Percentiles rank a stretch among this genome's conserved stretches.
These are phyloP conservation scores for Thecaphora thlaspeos DNA, from an alignment of 1,284 basidiomycete species.

Conservation along the genomic window DNA sequence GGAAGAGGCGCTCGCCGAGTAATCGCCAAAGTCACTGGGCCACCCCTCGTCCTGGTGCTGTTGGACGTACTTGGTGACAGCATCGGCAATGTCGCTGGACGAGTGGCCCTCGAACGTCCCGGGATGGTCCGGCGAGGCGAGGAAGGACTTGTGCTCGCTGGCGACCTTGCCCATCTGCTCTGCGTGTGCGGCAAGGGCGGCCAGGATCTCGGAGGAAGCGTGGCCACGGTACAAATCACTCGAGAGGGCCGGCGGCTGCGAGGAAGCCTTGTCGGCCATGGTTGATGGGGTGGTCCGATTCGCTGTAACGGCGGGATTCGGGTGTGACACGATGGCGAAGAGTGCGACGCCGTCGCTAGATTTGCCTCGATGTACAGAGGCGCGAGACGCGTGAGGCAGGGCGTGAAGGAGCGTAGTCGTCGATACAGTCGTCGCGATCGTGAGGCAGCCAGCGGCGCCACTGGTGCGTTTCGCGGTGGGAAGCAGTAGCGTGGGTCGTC, in stretches of 20 bases:
- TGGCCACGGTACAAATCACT: conserved; percentile 30
- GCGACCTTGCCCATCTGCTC: conserved; percentile 22
- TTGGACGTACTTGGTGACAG: conserved; percentile 29
- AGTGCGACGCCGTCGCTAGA: no score
- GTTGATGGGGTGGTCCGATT: no score
- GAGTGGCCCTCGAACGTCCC: conserved; percentile 21
- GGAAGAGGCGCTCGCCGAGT: neutral
- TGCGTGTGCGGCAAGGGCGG: conserved; percentile 24
- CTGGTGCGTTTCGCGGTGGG: no score
- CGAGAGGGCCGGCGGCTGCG: neutral
- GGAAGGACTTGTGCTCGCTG: conserved; percentile 5
- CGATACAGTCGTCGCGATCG: no score
- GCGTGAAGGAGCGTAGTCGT: no score
- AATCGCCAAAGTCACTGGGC: conserved; percentile 10
- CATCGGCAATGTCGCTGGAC: conserved; percentile 28
- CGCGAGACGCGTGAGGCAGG: no score
- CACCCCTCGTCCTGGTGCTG: conserved; percentile 20
- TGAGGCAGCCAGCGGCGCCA: no score
- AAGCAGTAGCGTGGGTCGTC: no score
- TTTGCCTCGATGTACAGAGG: no score
- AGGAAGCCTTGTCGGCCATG: neutral
- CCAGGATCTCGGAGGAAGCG: conserved; percentile 23
- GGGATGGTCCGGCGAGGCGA: neutral
- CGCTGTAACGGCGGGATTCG: no score
- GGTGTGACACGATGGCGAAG: no score